phyloP scores from a whole-genome alignment of 345 rosid species.

The Erodium maritimum region DNA sequence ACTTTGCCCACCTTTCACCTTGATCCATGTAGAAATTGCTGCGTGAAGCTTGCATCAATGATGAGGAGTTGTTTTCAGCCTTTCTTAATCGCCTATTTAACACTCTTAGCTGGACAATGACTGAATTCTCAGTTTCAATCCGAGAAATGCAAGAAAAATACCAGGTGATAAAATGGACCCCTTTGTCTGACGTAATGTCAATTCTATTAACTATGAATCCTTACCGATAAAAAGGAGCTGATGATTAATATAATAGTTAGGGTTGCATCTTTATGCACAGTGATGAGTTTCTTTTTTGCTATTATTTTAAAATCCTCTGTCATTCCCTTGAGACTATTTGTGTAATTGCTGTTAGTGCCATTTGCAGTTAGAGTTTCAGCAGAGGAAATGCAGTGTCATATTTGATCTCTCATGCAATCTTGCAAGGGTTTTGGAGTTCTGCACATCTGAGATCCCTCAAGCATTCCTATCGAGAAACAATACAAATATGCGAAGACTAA shows the following conservation, averaged over 20 bases:
- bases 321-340: background rate
- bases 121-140: constrained; percentile 87
- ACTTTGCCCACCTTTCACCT: constrained; percentile 6
- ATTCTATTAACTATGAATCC: too few species aligned
- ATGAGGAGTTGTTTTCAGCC: constrained; percentile 63
- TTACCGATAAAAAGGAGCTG: too few species aligned
- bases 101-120: constrained; percentile 97
- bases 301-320: too few species aligned
- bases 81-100: constrained; percentile 89
- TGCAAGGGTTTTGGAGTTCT: constrained; percentile 85
- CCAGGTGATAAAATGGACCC: constrained; percentile 33
- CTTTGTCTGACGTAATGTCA: background rate
- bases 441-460: constrained; percentile 68
- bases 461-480: constrained; percentile 71
- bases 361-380: constrained; percentile 79
- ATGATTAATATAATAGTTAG: background rate
- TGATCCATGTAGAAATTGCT: constrained; percentile 43
- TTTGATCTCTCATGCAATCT: constrained; percentile 94
- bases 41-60: constrained; percentile 62
- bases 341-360: constrained; percentile 5
- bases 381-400: constrained; percentile 74
- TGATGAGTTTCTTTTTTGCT: background rate
- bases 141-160: constrained; percentile 94
- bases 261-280: background rate
- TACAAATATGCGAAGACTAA: constrained; percentile 83